Evolutionary conservation across 768 basidiomycete species (phyloP).

Genomic region (Gymnopilus dilepis): DNA sequence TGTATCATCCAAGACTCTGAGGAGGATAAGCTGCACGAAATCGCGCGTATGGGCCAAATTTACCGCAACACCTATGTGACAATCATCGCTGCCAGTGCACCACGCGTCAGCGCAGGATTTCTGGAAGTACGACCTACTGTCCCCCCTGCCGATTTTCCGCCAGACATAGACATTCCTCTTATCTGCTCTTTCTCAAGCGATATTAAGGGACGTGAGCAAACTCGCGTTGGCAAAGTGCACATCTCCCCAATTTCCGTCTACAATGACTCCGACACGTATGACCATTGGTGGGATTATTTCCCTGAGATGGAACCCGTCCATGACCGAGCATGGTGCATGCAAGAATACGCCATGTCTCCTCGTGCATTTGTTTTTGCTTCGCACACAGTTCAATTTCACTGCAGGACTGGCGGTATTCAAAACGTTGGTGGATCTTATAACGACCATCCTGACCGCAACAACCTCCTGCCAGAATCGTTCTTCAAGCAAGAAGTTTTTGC

Average conservation of each 20-base stretch:
- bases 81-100: neutral
- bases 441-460: neutral
- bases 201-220: neutral
- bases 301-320: neutral
- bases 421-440: neutral
- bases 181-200: neutral
- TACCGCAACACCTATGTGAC: slow-evolving; percentile 6
- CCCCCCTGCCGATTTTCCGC: neutral
- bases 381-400: neutral
- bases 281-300: neutral
- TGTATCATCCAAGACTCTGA: slow-evolving; percentile 12
- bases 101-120: neutral
- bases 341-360: neutral
- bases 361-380: neutral
- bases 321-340: neutral
- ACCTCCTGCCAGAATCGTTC: neutral
- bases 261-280: too few species aligned
- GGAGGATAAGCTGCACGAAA: slow-evolving; percentile 8
- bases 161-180: neutral
- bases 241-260: too few species aligned
- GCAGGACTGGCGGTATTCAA: neutral
- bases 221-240: neutral
- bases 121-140: too few species aligned
- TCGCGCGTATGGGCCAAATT: neutral
- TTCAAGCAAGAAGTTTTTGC: neutral